phyloP scores from a whole-genome alignment of 306 rosid genomes.

The Oemleria cerasiformis region DNA sequence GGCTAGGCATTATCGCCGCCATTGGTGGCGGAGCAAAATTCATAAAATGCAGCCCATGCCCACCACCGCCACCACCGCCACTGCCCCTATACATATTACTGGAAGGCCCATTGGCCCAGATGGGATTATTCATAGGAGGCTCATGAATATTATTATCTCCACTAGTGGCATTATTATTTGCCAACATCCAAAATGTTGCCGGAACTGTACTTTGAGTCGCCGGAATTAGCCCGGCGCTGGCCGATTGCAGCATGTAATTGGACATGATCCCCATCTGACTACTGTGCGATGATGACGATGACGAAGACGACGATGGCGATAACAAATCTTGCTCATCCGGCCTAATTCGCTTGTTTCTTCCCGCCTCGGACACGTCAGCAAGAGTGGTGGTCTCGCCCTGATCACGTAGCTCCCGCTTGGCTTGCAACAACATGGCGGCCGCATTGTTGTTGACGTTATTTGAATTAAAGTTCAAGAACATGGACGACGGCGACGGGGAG shows the following conservation, averaged over 20 bases:
- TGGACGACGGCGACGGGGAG: slow-evolving; percentile 43
- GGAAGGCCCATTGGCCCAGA: slow-evolving; percentile 39
- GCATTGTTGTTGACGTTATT: slow-evolving; percentile 38
- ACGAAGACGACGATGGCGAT: background rate
- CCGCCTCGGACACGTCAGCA: slow-evolving; percentile 22
- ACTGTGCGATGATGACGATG: slow-evolving; percentile 12
- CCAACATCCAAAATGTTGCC: slow-evolving; percentile 72
- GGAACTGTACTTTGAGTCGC: slow-evolving; percentile 57
- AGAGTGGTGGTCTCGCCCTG: slow-evolving; percentile 12
- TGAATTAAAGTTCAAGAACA: slow-evolving; percentile 55
- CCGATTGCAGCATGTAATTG: slow-evolving; percentile 61
- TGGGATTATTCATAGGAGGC: slow-evolving; percentile 11
- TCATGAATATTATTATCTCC: background rate
- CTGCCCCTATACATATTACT: slow-evolving; percentile 45
- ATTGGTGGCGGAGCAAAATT: slow-evolving; percentile 78
- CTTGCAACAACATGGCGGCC: slow-evolving; percentile 28
- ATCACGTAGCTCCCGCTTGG: slow-evolving; percentile 52
- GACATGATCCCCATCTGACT: slow-evolving; percentile 39
- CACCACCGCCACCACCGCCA: slow-evolving; percentile 29
- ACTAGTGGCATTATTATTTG: slow-evolving; percentile 28
- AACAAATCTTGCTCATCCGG: slow-evolving; percentile 51
- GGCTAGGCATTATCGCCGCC: slow-evolving; percentile 65
- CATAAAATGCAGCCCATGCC: slow-evolving; percentile 66
- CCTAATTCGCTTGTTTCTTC: slow-evolving; percentile 52
- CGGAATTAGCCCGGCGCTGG: slow-evolving; percentile 58